Base-by-base conservation (phyloP, 2,329 filamentous ascomycete species). In the Verticillium alfalfae region DNA sequence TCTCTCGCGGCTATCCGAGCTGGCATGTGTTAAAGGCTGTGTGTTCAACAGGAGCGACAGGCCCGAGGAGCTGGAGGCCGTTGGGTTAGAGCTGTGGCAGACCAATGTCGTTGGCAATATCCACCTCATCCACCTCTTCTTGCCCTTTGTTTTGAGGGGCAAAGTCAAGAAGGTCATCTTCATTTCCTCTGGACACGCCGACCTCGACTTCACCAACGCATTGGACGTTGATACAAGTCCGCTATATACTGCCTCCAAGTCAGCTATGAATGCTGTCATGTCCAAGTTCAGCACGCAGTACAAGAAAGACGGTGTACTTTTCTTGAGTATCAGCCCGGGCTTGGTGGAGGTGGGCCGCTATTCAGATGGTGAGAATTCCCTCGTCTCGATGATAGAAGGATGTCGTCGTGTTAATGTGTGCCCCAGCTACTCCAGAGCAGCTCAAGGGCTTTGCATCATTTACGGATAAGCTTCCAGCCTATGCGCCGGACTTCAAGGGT, bases 281-380 rank as follows among this genome's bases (percentile, higher is more conserved):
- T 80, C 80, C 64, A 87, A 87, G 70, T 86, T 78, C 68, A 78
- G 73, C 61, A 78, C 77, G 1, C 71, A 81, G 65, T 82, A 83
- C 63, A 74, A 72, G 57, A 72, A 77, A 39, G 73, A 85, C 0
- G 83, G 81, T 0, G 74, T 88, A 0, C 67, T 85, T 0, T 83
- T 86, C 69, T 63, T 88, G 62, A 73, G 72, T 10, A 69, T 87
- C 12, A 79, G 76, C 18, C 84, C 84, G 0, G 84, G 84, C 0
- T 18, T 83, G 0, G 83, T 87, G 0, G 76, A 80, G 0, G 76
- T 75, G 0, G 79, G 76, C 1, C 68, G 70, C 4, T 38, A 39
- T 36, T 58, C 63, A 1, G 56, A 72, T 0, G 18, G 71, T 73
- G 57, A 65, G 70, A 58, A 49, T 38, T 10, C 18, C 22, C 10